A percentile compares a stretch with the other conserved stretches of the same genome.
Conservation (phyloP, 1,284 basidiomycete species). For the Taiwanofungus camphoratus region DNA sequence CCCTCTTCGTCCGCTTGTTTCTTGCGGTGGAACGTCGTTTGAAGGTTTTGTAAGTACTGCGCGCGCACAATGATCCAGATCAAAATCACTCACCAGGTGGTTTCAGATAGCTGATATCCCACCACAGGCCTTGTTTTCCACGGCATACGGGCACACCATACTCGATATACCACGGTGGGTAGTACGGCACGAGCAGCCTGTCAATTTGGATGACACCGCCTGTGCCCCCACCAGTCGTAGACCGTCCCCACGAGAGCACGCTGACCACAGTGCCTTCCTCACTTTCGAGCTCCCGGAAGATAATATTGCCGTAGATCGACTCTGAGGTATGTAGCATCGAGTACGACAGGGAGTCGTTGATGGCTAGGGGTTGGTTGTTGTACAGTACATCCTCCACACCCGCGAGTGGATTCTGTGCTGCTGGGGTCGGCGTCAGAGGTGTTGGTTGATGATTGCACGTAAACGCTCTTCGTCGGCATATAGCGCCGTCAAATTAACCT, state of each 20-base stretch:
- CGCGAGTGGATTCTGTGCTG: no score
- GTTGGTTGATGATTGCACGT: conserved; percentile 75
- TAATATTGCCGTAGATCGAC: conserved; percentile 74
- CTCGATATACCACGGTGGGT: conserved; percentile 75
- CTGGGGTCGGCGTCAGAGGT: conserved; percentile 44
- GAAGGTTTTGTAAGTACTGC: no score
- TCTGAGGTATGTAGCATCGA: conserved; percentile 51
- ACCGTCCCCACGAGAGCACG: conserved; percentile 80
- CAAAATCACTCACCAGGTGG: no score
- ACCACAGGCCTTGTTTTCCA: no score
- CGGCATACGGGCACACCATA: conserved; percentile 73
- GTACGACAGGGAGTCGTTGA: conserved; percentile 71
- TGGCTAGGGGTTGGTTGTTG: conserved; percentile 64
- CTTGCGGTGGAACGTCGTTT: no score
- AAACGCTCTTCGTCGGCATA: conserved; percentile 59
- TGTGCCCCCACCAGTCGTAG: conserved; percentile 59
- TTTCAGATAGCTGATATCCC: no score
- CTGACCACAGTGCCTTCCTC: conserved; percentile 39
- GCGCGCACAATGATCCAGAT: no score
- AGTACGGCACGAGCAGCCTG: conserved; percentile 77
- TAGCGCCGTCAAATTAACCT: conserved; percentile 80
- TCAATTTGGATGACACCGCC: conserved; percentile 92
- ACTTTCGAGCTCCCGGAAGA: conserved; percentile 62
- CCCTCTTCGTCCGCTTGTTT: no score
- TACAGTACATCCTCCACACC: conserved; percentile 36